Evolutionary conservation across 2,329 filamentous ascomycete genomes (phyloP).

Genomic region (Aspergillus fumigatiaffinis): DNA sequence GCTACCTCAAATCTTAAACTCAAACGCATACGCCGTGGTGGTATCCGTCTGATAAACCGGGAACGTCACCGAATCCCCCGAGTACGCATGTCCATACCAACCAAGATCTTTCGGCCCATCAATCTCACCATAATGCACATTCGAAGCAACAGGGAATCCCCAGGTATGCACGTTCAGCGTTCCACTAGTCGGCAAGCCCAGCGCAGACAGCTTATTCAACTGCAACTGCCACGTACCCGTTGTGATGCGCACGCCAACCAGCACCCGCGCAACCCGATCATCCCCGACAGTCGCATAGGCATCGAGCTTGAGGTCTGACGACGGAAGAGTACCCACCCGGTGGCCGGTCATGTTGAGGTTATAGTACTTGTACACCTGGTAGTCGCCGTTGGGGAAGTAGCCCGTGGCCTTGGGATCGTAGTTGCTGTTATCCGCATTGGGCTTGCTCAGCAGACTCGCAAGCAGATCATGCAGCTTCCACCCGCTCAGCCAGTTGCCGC

Average conservation of each 20-base stretch:
- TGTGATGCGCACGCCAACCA: constrained; percentile 31
- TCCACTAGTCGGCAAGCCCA: constrained; percentile 32
- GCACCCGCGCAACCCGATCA: constrained; percentile 28
- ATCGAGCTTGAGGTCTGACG: constrained; percentile 35
- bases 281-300: constrained; percentile 36
- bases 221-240: constrained; percentile 34
- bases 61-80: constrained; percentile 34
- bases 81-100: constrained; percentile 29
- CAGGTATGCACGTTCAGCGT: constrained; percentile 31
- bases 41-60: constrained; percentile 36
- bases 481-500: constrained; percentile 46
- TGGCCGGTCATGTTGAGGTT: constrained; percentile 42
- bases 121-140: constrained; percentile 24
- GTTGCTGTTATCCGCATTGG: constrained; percentile 15
- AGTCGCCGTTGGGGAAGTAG: constrained; percentile 43
- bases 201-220: constrained; percentile 27
- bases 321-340: constrained; percentile 34
- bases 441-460: constrained; percentile 39
- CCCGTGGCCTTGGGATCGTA: constrained; percentile 26
- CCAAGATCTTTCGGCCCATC: constrained; percentile 31
- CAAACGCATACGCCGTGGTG: constrained; percentile 40
- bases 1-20: constrained; percentile 22
- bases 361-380: constrained; percentile 49
- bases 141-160: constrained; percentile 13
- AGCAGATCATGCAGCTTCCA: constrained; percentile 43